A percentile compares a stretch with the other conserved stretches of the same genome.
These are phyloP conservation scores for Fusarium praegraminearum DNA, from an alignment of 2,329 filamentous ascomycete genomes.

Conservation along the genomic window DNA sequence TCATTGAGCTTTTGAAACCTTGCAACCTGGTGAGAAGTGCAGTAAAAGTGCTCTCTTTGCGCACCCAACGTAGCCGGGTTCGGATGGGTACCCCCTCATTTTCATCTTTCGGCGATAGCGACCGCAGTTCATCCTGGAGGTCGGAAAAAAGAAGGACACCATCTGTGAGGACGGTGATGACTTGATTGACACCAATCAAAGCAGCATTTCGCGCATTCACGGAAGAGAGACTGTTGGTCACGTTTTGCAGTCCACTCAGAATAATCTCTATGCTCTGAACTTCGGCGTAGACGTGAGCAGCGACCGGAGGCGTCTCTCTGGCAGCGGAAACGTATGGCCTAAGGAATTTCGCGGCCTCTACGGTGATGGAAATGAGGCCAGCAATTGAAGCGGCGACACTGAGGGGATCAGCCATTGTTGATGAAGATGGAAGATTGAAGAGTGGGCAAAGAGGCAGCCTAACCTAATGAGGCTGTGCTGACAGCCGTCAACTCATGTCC, in stretches of 20 bases:
- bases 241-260: neutral
- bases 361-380: neutral
- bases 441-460: neutral
- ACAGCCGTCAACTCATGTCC: too few species aligned
- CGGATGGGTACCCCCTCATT: neutral
- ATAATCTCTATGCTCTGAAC: slow-evolving; percentile 21
- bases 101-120: neutral
- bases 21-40: neutral
- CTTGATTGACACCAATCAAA: neutral
- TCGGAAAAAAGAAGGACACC: slow-evolving; percentile 28
- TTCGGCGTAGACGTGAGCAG: slow-evolving; percentile 19
- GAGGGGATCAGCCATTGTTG: slow-evolving; percentile 4
- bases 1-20: slow-evolving; percentile 17
- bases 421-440: neutral
- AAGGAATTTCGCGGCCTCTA: neutral
- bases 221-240: neutral
- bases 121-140: slow-evolving; percentile 7
- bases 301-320: slow-evolving; percentile 26
- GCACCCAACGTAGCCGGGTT: neutral
- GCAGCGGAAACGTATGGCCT: slow-evolving; percentile 19
- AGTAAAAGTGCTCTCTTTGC: neutral
- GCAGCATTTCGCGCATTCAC: fast-evolving
- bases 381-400: slow-evolving; percentile 27
- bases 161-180: slow-evolving; percentile 9
- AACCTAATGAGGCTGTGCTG: neutral